Conservation (phyloP, 371 early-diverging fungal species). For the Mortierella sp. region DNA sequence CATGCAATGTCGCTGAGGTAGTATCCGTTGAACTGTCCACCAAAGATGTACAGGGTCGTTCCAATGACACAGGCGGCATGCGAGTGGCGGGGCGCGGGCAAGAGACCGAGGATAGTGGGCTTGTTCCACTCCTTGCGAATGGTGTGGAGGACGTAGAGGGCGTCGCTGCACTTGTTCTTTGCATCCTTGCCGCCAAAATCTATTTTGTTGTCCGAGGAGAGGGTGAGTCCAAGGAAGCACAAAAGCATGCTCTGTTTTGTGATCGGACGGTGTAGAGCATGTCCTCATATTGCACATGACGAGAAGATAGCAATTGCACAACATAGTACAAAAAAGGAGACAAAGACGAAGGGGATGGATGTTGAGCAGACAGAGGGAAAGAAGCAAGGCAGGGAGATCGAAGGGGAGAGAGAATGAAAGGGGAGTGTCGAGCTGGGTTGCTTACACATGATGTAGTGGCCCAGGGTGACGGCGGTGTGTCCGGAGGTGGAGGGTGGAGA, state of each 20-base stretch:
- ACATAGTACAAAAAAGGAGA: constrained; percentile 2
- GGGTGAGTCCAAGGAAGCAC: background rate
- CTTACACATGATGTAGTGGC: constrained; percentile 58
- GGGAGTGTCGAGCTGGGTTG: background rate
- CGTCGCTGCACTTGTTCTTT: constrained; percentile 52
- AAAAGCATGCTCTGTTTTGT: background rate
- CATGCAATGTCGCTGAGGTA: constrained; percentile 77
- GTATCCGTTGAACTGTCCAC: constrained; percentile 76
- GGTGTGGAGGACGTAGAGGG: constrained; percentile 39
- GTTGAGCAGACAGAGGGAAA: no score
- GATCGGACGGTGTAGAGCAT: background rate
- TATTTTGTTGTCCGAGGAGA: background rate
- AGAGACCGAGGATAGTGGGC: constrained; percentile 68
- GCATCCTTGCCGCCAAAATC: constrained; percentile 56
- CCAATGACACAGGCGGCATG: constrained; percentile 76
- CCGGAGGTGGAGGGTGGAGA: constrained; percentile 40
- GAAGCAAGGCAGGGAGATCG: background rate
- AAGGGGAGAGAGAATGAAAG: background rate
- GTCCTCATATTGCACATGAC: background rate
- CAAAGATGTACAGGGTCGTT: constrained; percentile 80
- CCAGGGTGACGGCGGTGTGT: constrained; percentile 51
- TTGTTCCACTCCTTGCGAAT: constrained; percentile 67
- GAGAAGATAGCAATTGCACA: constrained; percentile 13
- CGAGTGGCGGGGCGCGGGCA: constrained; percentile 76
- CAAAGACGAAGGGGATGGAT: constrained; percentile 10